Evolutionary conservation across 441 rosid species (phyloP), one percentile per base, ranked within the genome.

Genomic region (Gossypium lobatum): DNA sequence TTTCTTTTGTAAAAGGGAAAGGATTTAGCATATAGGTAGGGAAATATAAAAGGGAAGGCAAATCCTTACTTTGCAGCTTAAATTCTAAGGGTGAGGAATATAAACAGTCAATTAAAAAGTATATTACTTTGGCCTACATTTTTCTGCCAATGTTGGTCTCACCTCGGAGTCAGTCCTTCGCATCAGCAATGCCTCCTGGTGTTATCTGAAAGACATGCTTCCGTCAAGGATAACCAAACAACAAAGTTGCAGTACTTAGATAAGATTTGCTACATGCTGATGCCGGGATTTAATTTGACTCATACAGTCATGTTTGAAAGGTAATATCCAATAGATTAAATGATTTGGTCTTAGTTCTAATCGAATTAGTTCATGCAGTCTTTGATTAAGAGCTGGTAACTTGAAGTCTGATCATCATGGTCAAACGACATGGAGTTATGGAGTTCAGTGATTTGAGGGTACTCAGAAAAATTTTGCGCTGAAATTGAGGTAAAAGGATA

Each of bases 131-230:
- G n/a, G 63, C 16, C 7, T 13, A 85, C 96, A 85, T 88, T 90
- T 0, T 89, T 80, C 55, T 74, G 60, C 28, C 26, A 2, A 55
- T 3, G 5, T 18, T 8, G 26, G 14, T 72, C 67, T 52, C 34
- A 11, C n/a, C 62, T 58, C 34, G n/a, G 62, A 58, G 14, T 23
- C 62, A 58, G 87, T 93, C 97, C 85, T 87, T 89, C 0, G 94
- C 97, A 73, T 95, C 97, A 17, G 89, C 93, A 78, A 93, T 88
- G 73, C 97, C 96, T 6, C 98, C 96, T 75, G 88, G 78, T 37
- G 93, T 87, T 76, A 90, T 92, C 94, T 93, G 93, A 86, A 90
- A 90, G 13, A 82, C 73, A 88, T 89, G 80, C 55, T 74, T 73
- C 71, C 39, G 81, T 95, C 72, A 89, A 89, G 97, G 79, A 73